phyloP scores from a whole-genome alignment of 2,329 filamentous ascomycete genomes.

The Stachybotrys echinatus region DNA sequence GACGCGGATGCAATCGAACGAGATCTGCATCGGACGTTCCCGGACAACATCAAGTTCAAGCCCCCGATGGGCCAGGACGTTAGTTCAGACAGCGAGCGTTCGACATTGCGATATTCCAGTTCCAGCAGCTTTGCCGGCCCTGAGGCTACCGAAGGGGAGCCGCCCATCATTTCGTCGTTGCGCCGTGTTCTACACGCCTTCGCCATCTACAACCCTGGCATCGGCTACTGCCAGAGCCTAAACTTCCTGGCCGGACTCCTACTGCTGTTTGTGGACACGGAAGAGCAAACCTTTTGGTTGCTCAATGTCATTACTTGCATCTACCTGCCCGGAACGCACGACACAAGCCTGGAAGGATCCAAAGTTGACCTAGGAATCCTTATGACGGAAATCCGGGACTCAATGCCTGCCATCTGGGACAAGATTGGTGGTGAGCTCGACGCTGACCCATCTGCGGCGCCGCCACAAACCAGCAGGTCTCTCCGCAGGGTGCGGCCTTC shows the following conservation, averaged over 20 bases:
- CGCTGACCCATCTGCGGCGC: constrained; percentile 29
- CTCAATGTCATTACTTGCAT: constrained; percentile 86
- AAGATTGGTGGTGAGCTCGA: constrained; percentile 81
- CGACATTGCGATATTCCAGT: constrained; percentile 26
- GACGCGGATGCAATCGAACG: constrained; percentile 90
- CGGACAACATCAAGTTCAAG: constrained; percentile 89
- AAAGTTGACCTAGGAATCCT: constrained; percentile 93
- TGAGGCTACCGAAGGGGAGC: constrained; percentile 49
- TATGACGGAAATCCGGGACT: constrained; percentile 80
- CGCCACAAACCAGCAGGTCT: constrained; percentile 27
- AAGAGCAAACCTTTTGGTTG: constrained; percentile 90
- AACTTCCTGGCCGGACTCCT: constrained; percentile 92
- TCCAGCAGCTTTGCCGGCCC: constrained; percentile 27
- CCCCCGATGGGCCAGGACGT: constrained; percentile 37
- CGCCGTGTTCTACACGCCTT: constrained; percentile 86
- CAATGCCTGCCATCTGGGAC: constrained; percentile 76
- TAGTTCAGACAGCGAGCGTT: constrained; percentile 25
- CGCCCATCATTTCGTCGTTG: constrained; percentile 72
- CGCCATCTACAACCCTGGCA: constrained; percentile 81
- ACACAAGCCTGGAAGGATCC: constrained; percentile 81
- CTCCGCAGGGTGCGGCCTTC: constrained; percentile 31
- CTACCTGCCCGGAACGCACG: constrained; percentile 87
- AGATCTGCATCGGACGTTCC: constrained; percentile 89
- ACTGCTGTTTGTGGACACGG: constrained; percentile 78
- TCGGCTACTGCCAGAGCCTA: constrained; percentile 92